phyloP scores from a whole-genome alignment of 352 stramenopile species.

The Thraustotheca clavata region DNA sequence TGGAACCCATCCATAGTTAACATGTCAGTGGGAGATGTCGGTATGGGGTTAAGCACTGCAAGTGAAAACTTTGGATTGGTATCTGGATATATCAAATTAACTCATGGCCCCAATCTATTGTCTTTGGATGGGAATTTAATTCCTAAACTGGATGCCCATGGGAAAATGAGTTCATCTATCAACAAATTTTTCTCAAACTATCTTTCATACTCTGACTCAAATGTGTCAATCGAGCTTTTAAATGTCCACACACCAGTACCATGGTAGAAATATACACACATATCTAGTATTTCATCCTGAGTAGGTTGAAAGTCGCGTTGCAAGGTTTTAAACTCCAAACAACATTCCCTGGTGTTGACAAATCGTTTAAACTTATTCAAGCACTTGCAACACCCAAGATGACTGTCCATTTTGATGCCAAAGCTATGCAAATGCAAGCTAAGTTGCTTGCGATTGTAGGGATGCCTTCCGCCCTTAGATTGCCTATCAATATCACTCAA shows the following conservation, averaged over 20 bases:
- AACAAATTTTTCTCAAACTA: constrained; percentile 17
- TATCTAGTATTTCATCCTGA: neutral
- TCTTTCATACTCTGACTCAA: neutral
- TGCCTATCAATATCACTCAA: constrained; percentile 19
- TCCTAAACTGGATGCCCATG: neutral
- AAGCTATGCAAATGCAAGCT: constrained; percentile 11
- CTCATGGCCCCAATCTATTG: neutral
- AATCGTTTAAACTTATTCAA: neutral
- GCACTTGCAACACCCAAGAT: neutral
- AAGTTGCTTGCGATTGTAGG: neutral
- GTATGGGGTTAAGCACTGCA: neutral
- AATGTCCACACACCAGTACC: neutral
- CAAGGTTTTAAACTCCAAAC: neutral
- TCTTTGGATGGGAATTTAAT: neutral
- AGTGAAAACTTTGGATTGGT: neutral
- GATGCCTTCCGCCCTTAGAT: constrained; percentile 1
- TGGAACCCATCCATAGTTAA: constrained; percentile 15
- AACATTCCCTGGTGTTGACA: constrained; percentile 9
- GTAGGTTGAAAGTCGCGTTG: neutral
- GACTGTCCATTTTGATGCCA: neutral
- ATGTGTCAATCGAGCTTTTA: neutral
- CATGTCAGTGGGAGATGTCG: constrained; percentile 13
- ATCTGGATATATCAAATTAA: neutral
- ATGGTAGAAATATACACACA: neutral
- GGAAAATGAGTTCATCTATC: neutral